Percentiles rank a stretch among this genome's conserved stretches.
Conservation (phyloP, 2,329 filamentous ascomycete species). For the Elsinoe fawcettii region DNA sequence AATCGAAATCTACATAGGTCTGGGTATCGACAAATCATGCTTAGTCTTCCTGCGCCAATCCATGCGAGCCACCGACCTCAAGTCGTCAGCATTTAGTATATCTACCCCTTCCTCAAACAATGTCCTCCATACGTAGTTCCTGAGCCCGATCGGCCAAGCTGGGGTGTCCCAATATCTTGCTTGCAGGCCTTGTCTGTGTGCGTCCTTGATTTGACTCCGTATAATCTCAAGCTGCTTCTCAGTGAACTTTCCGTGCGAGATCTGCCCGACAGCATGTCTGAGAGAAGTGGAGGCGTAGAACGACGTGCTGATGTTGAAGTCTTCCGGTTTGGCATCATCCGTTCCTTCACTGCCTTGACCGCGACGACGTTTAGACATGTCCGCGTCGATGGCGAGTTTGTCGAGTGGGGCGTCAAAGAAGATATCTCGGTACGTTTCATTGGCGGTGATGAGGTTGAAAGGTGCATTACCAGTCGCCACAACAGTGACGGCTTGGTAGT, state of each 20-base stretch:
- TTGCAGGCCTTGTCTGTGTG: constrained; percentile 46
- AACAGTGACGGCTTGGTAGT: constrained; percentile 55
- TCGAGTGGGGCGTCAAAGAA: constrained; percentile 59
- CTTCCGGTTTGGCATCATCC: constrained; percentile 31
- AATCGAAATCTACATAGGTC: background rate
- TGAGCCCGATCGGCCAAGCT: constrained; percentile 45
- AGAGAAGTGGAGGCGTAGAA: constrained; percentile 60
- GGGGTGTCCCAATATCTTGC: constrained; percentile 52
- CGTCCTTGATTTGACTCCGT: constrained; percentile 45
- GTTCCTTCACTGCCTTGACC: constrained; percentile 42
- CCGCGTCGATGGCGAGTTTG: constrained; percentile 13
- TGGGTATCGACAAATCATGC: constrained; percentile 8
- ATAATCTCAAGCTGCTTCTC: constrained; percentile 39
- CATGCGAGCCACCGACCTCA: constrained; percentile 40
- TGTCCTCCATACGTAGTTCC: constrained; percentile 49
- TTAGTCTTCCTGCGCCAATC: constrained; percentile 38
- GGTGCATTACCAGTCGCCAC: constrained; percentile 60
- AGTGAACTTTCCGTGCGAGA: constrained; percentile 42
- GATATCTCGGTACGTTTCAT: constrained; percentile 49
- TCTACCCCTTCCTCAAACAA: constrained; percentile 49
- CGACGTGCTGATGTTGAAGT: constrained; percentile 50
- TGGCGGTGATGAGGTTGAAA: constrained; percentile 48
- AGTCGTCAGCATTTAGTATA: constrained; percentile 52
- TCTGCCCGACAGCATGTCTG: constrained; percentile 40
- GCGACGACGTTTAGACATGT: constrained; percentile 15